Percentiles rank a stretch among this genome's conserved stretches.
phyloP scores from a whole-genome alignment of 2,329 filamentous ascomycete species.

The Basipetospora chlamydospora region DNA sequence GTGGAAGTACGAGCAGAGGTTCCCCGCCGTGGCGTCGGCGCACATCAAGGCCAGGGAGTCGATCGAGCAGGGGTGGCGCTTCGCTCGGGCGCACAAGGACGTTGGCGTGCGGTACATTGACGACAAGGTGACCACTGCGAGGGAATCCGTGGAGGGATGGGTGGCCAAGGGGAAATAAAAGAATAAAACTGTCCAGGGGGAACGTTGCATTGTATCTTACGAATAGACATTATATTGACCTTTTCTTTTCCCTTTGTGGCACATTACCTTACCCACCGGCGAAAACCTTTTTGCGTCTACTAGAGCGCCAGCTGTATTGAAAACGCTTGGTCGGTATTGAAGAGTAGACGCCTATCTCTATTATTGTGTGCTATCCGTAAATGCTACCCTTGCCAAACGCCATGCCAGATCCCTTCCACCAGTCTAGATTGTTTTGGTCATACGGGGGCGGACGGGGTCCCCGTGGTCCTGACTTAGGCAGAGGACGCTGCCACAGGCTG shows the following conservation, averaged over 20 bases:
- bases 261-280: too few relatives aligned
- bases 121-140: conserved; percentile 61
- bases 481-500: too few relatives aligned
- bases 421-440: too few relatives aligned
- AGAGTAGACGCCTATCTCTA: too few relatives aligned
- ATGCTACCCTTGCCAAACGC: too few relatives aligned
- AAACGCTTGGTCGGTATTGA: too few relatives aligned
- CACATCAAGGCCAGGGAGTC: conserved; percentile 60
- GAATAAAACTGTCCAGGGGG: conserved; percentile 5
- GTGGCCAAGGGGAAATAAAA: conserved; percentile 74
- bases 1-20: conserved; percentile 87
- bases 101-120: conserved; percentile 61
- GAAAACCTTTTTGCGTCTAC: too few relatives aligned
- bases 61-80: conserved; percentile 54
- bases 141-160: conserved; percentile 73
- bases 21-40: conserved; percentile 68
- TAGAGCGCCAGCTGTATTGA: too few relatives aligned
- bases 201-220: conserved; percentile 9
- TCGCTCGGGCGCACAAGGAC: conserved; percentile 59
- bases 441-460: too few relatives aligned
- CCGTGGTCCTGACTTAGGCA: too few relatives aligned
- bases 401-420: too few relatives aligned
- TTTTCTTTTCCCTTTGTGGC: conserved; percentile 2
- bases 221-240: conserved; percentile 8
- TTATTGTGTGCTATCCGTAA: too few relatives aligned